A percentile compares a stretch with the other conserved stretches of the same genome.
These are phyloP conservation scores for Neurospora tetrasperma DNA, from an alignment of 495 filamentous ascomycete genomes.

Conservation along the genomic window DNA sequence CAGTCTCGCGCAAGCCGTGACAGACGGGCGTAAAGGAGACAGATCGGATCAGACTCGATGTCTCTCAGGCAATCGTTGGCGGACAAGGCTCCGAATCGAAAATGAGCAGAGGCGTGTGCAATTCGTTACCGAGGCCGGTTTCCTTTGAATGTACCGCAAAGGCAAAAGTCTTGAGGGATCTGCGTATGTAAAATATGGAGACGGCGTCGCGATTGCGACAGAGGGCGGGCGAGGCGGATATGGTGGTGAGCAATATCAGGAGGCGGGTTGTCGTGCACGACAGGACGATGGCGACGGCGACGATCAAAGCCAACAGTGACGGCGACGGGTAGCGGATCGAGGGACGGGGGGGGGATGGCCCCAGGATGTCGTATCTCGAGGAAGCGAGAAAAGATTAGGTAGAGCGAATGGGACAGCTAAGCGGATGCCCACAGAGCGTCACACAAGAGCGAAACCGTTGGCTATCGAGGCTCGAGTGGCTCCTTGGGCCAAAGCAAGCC, in stretches of 20 bases:
- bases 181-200: neutral
- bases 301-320: neutral
- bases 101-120: neutral
- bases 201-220: neutral
- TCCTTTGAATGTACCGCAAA: neutral
- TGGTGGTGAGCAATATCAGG: neutral
- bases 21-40: neutral
- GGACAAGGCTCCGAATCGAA: neutral
- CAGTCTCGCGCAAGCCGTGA: neutral
- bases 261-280: neutral
- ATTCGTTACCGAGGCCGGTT: neutral
- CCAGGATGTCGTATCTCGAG: neutral
- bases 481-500: neutral
- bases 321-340: neutral
- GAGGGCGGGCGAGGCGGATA: neutral
- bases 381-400: neutral
- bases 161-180: neutral
- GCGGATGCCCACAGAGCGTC: neutral
- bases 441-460: neutral
- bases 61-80: neutral
- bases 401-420: neutral
- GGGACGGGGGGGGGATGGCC: neutral
- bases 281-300: neutral
- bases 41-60: neutral
- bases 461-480: neutral